Evolutionary conservation across 2,329 filamentous ascomycete genomes (phyloP), one percentile per base, ranked within the genome.

Genomic region (Diaporthe batatas): DNA sequence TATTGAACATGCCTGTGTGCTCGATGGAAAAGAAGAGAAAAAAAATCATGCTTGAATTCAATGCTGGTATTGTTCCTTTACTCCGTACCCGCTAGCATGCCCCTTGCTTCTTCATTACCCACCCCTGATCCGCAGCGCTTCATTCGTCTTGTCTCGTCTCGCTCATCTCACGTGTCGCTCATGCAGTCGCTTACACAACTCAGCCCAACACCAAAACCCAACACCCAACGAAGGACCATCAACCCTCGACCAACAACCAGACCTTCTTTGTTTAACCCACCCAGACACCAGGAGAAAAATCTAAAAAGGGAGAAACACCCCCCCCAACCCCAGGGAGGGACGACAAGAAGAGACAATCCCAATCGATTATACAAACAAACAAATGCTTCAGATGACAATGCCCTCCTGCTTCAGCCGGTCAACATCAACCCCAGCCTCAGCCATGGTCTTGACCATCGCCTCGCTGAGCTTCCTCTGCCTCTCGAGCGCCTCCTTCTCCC

Each of bases 401-500:
- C 86, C 86, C 74, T 88, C 85, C 80, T 87, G 82, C 76, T 86
- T 82, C 58, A 90, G 76, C 79, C 85, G 86, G 68, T 86, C 82
- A 6, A 90, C 84, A 76, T 95, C 91, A 2, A 92, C 93, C 1
- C 93, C 93, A 0, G 91, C 92, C 14, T 91, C 92, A 71, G 89
- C 85, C 0, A 95, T 90, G 11, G 91, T 92, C 81, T 90, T 90
- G 75, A 92, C 83, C 39, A 93, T 91, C 10, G 91, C 90, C 81
- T 93, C 90, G 78, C 89, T 91, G 71, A 95, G 80, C 79, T 89
- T 87, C 76, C 91, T 84, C 77, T 93, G 86, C 82, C 92, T 91
- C 79, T 98, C 96, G 69, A 89, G 86, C 1, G 94, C 94, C 84
- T 98, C 96, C 81, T 94, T 93, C 82, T 98, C 96, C 67, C 96